Evolutionary conservation across 169 alveolate species (phyloP), one percentile per base, ranked within the genome.

Genomic region (Plasmodium fragile): DNA sequence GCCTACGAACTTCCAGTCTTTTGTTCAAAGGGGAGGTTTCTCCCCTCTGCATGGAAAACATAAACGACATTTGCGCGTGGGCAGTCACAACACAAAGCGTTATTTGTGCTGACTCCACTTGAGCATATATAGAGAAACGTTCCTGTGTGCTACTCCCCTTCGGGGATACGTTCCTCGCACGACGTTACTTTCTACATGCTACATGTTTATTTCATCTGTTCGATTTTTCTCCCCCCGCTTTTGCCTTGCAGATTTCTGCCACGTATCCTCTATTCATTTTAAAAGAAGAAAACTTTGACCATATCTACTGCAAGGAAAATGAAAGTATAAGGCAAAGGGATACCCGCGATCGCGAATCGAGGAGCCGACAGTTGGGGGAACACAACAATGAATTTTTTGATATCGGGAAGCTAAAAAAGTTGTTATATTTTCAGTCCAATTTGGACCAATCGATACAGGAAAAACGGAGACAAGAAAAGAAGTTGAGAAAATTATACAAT

Each of bases 401-500:
- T 71, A 70, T 91, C 18, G 84, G 52, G 16, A 52, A 87, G 11
- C 81, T 87, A 10, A 91, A 91, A 81, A 91, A 81, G 36, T 28
- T 91, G 45, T 52, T 91, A 55, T 70, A 43, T 70, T 91, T 91
- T 80, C 94, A 91, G 55, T 80, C 77, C 6, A 91, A 91, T 16
- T 52, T 91, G 41, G 94, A 91, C 41, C 53, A 91, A 32, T 5
- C 32, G 28, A 71, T 80, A 18, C 43, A 73, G 53, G 70, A 70
- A 91, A 80, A 70, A 81, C 18, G 82, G 39, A 45, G 59, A 45
- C 92, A 65, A 91, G 94, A 80, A 41, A 71, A 91, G 49, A 79
- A 91, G 73, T 36, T 81, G 39, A 71, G 34, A 71, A 70, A 65
- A 70, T 53, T 91, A 65, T 34, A 91, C 25, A 34, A 79, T 52